Base-by-base conservation (phyloP, 164 flowering plant species). In the Piper longum region DNA sequence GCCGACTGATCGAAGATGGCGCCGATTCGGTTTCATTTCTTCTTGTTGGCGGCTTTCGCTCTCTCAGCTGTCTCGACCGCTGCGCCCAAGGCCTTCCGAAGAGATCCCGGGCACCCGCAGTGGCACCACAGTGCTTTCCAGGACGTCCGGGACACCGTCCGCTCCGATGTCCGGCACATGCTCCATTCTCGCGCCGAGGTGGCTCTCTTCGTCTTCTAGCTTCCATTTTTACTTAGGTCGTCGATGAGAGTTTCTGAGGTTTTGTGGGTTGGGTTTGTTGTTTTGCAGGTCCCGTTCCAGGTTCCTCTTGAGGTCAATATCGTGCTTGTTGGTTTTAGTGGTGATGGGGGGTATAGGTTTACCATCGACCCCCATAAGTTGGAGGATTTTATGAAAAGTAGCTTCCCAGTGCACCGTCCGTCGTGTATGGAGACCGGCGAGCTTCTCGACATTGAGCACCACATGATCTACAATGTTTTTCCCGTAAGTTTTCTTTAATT, bases 61-160 rank as follows among this genome's bases (percentile, higher is more conserved):
- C 64, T 72, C 63, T 69, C 74, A 18, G n/a, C 57, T 5, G 40
- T 18, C 39, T 74, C 79, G 14, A 80, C 76, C 63, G 82, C 90
- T 16, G 89, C 83, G 9, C 81, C 77, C 11, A 78, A 85, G 70
- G 80, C 96, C 11, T 93, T 90, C 72, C 70, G 88, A 60, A 66
- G 95, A 73, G 96, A 85, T 74, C 95, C 96, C 14, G 97, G 95
- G 2, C 95, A 85, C 45, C 83, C 92, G 42, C 90, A 88, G 69
- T 93, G 97, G 97, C 97, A 93, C 74, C 99, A 93, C 62, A 80
- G 96, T 1, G 99, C 96, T 26, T 93, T 93, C 64, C 97, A 85
- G 43, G 96, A 90, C 44, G 88, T 90, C 68, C 75, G 65, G 59
- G 92, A 88, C 7, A 78, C 70, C 65, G 75, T 93, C 67, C 91